Base-by-base conservation (phyloP, 2,329 filamentous ascomycete genomes). In the Bipolaris oryzae region DNA sequence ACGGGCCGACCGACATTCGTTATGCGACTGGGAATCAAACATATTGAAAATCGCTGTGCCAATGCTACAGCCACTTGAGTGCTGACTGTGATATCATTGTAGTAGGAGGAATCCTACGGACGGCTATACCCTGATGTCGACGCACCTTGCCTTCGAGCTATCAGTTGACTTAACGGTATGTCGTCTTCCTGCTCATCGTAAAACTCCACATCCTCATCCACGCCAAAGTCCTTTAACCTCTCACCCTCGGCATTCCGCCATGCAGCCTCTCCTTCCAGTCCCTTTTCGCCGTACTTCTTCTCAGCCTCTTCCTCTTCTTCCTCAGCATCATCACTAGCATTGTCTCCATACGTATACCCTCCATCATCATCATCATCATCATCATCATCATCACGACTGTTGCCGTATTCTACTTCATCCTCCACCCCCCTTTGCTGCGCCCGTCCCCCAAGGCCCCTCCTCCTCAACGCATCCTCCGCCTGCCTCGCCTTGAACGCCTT, bases 161-260 rank as follows among this genome's bases (percentile, higher is more conserved):
- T 75, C 13, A 94, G 67, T 70, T 91, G 87, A 3, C 84, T 86
- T 38, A 94, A 76, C 0, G 90, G 90, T 13, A 94, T 77, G 65
- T 92, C 87, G 42, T 88, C 86, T 35, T 84, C 81, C 60, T 87
- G 85, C 53, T 83, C 81, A 58, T 87, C 85, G 25, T 86, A 85
- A 44, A 87, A 87, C 60, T 92, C 88, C 0, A 83, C 84, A 13
- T 90, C 89, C 67, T 92, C 89, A 64, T 94, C 91, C 0, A 95
- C 90, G 1, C 91, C 91, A 69, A 88, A 95, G 67, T 95, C 91
- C 39, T 84, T 81, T 47, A 95, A 76, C 33, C 86, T 80, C 69
- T 94, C 89, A 1, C 90, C 91, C 50, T 94, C 90, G 0, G 85
- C 82, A 63, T 93, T 94, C 0, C 82, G 85, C 90, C 90, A 95